phyloP scores from a whole-genome alignment of 768 basidiomycete species.

The Paxillus ammoniavirescens region DNA sequence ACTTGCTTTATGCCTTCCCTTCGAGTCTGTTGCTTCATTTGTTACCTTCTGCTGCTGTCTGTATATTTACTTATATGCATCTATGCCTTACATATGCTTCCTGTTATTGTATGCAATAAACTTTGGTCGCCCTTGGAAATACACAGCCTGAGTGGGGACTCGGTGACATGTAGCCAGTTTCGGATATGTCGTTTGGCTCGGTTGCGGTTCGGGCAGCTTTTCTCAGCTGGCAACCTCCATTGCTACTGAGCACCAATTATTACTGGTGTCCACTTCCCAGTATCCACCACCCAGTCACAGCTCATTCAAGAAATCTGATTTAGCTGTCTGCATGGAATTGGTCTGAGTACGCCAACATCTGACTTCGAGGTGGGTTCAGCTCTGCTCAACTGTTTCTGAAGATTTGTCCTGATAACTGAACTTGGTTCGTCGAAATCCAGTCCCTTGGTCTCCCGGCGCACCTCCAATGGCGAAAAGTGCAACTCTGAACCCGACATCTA shows the following conservation, averaged over 20 bases:
- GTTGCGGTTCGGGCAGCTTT: no score
- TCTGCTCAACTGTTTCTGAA: background rate
- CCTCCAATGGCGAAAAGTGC: slow-evolving; percentile 69
- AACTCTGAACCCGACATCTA: slow-evolving; percentile 77
- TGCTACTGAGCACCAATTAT: slow-evolving; percentile 9
- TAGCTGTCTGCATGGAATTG: slow-evolving; percentile 28
- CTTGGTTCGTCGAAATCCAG: slow-evolving; percentile 6
- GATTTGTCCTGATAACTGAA: slow-evolving; percentile 1
- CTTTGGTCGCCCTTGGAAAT: background rate
- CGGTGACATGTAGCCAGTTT: slow-evolving; percentile 17
- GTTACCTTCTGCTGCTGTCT: background rate
- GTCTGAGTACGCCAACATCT: slow-evolving; percentile 12
- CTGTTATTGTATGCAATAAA: background rate
- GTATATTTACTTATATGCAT: background rate
- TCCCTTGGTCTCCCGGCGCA: slow-evolving; percentile 23
- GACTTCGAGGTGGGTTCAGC: slow-evolving; percentile 23
- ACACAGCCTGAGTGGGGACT: background rate
- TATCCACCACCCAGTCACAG: background rate
- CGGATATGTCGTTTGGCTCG: slow-evolving; percentile 1
- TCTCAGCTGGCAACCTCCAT: slow-evolving; percentile 11
- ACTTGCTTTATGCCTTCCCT: background rate
- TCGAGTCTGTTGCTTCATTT: background rate
- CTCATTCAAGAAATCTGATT: background rate
- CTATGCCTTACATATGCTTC: slow-evolving; percentile 3
- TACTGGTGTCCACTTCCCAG: slow-evolving; percentile 2